Evolutionary conservation across 2,329 filamentous ascomycete species (phyloP).

Genomic region (Cercospora sojina): DNA sequence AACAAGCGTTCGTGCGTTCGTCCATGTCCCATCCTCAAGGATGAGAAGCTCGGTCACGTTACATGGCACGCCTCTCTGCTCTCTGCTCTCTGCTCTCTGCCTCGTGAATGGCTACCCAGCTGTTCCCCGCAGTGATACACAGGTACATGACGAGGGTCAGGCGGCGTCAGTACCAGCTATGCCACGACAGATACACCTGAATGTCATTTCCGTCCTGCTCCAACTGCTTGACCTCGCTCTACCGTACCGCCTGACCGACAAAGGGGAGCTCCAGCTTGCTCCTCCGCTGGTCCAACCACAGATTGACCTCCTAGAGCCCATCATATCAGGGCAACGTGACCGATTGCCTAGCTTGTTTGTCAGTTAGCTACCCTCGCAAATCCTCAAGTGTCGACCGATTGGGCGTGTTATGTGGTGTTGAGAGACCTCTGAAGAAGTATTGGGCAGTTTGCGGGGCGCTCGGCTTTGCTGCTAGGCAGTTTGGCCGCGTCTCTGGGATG

Average conservation of each 20-base stretch:
- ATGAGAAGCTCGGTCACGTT: constrained; percentile 14
- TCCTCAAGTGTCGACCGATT: not conserved
- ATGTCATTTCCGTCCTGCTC: constrained; percentile 4
- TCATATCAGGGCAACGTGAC: constrained; percentile 14
- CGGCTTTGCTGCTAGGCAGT: constrained; percentile 19
- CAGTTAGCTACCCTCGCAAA: constrained; percentile 4
- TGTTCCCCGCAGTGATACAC: constrained; percentile 16
- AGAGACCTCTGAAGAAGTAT: not conserved
- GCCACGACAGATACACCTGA: constrained; percentile 2
- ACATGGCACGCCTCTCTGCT: constrained; percentile 11
- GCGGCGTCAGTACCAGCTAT: constrained; percentile 13
- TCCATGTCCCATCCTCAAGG: constrained; percentile 8
- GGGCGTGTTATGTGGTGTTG: constrained; percentile 4
- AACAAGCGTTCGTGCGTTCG: not conserved
- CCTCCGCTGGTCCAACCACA: constrained; percentile 3
- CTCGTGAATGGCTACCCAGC: constrained; percentile 12
- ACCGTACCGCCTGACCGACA: not conserved
- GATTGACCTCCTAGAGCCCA: not conserved
- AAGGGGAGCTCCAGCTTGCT: constrained; percentile 18
- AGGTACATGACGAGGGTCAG: constrained; percentile 22
- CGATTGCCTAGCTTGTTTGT: constrained; percentile 7
- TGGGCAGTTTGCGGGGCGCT: constrained; percentile 8
- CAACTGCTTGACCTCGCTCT: constrained; percentile 3
- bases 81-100: too few species aligned
- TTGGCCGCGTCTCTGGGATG: constrained; percentile 14